These are phyloP conservation scores for Cicer arietinum DNA, from an alignment of 306 rosid genomes.

Conservation along the genomic window DNA sequence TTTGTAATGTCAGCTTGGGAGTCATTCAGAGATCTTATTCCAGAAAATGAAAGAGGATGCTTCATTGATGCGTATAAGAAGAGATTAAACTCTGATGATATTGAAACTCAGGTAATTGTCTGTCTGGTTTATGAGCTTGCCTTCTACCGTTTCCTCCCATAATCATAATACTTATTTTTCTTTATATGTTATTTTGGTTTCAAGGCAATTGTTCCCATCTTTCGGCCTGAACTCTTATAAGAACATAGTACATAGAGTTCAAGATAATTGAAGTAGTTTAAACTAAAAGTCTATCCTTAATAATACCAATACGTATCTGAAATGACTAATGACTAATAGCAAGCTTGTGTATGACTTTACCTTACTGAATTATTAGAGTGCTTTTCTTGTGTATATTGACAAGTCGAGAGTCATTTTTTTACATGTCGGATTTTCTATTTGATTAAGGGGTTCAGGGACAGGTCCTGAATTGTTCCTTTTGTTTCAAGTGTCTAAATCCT, in stretches of 20 bases:
- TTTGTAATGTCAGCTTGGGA: constrained; percentile 77
- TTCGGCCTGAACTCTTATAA: constrained; percentile 10
- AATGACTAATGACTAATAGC: constrained; percentile 9
- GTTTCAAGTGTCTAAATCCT: constrained; percentile 7
- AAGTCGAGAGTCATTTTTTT: background rate
- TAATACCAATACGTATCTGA: background rate
- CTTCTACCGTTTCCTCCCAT: constrained; percentile 9
- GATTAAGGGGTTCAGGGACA: background rate
- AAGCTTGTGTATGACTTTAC: background rate
- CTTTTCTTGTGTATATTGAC: constrained; percentile 22
- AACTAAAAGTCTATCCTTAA: constrained; percentile 23
- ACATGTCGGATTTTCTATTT: background rate
- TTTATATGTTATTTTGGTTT: constrained; percentile 23
- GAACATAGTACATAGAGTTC: constrained; percentile 10
- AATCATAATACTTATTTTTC: constrained; percentile 7
- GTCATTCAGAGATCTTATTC: constrained; percentile 87
- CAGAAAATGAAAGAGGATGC: constrained; percentile 78
- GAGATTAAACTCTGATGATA: constrained; percentile 81
- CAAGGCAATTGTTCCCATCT: constrained; percentile 25
- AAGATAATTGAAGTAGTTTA: constrained; percentile 31
- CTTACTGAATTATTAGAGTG: constrained; percentile 19
- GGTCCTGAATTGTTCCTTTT: background rate
- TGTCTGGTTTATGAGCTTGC: constrained; percentile 32
- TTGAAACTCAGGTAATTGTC: constrained; percentile 74
- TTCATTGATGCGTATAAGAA: constrained; percentile 78